Percentiles rank a stretch among this genome's conserved stretches.
Evolutionary conservation across 805 yeast species (phyloP).

Genomic region (Wickerhamiella dianesei): DNA sequence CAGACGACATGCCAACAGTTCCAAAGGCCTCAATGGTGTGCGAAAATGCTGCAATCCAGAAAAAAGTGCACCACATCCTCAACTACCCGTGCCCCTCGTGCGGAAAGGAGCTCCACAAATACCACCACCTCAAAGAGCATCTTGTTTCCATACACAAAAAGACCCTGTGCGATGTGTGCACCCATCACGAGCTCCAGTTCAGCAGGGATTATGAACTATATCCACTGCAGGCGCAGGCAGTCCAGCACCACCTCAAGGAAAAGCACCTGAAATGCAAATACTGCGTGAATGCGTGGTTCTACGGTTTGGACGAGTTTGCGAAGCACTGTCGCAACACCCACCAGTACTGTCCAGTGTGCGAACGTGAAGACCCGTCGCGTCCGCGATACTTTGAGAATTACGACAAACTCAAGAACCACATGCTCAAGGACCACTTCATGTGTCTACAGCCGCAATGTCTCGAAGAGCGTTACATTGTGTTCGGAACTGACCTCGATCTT

Average conservation of each 20-base stretch:
- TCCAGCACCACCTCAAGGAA: conserved; percentile 52
- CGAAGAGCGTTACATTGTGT: conserved; percentile 85
- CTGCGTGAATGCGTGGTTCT: conserved; percentile 55
- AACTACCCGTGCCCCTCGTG: conserved; percentile 25
- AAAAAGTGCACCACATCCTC: conserved; percentile 42
- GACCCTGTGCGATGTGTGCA: conserved; percentile 63
- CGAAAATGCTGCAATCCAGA: conserved; percentile 37
- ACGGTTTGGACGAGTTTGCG: conserved; percentile 76
- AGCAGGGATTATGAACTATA: conserved; percentile 54
- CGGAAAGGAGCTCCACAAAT: conserved; percentile 27
- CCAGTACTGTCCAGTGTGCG: conserved; percentile 85
- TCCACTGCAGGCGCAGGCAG: conserved; percentile 36
- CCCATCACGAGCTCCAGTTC: conserved; percentile 62
- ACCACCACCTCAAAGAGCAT: conserved; percentile 50
- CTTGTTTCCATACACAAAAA: conserved; percentile 46
- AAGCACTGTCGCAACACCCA: conserved; percentile 72
- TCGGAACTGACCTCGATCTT: conserved; percentile 70
- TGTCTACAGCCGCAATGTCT: conserved; percentile 69
- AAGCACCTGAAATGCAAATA: conserved; percentile 70
- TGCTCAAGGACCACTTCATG: conserved; percentile 54
- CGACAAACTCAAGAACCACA: conserved; percentile 61
- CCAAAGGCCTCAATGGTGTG: conserved; percentile 42
- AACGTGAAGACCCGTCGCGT: conserved; percentile 35
- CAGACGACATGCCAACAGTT: conserved; percentile 24
- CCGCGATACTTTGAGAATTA: conserved; percentile 74